Conservation (phyloP, 1,284 basidiomycete genomes). For the Ceratobasidium sp. region DNA sequence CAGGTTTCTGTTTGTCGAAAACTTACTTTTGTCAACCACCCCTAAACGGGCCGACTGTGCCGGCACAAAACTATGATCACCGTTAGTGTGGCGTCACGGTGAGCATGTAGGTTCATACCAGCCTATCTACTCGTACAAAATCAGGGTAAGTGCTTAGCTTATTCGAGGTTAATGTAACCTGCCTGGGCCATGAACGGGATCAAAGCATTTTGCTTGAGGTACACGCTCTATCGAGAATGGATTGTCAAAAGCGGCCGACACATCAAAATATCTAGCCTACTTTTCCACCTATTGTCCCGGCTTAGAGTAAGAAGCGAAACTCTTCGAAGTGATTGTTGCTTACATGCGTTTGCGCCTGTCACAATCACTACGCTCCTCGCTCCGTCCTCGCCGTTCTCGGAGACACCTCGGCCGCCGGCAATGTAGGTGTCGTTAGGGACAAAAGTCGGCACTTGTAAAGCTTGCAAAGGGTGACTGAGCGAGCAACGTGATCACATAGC, state of each 20-base stretch:
- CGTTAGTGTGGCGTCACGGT: not conserved
- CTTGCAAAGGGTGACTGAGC: constrained; percentile 84
- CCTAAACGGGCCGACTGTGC: constrained; percentile 86
- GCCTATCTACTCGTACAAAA: constrained; percentile 71
- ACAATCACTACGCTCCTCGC: constrained; percentile 72
- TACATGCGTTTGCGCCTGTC: constrained; percentile 85
- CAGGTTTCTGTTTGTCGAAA: constrained; percentile 23
- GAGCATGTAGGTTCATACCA: constrained; percentile 65
- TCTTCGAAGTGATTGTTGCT: not conserved
- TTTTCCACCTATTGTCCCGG: constrained; percentile 68
- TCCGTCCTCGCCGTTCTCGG: constrained; percentile 52
- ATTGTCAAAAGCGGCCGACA: constrained; percentile 12
- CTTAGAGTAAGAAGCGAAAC: not conserved
- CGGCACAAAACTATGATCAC: constrained; percentile 81
- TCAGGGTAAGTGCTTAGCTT: not conserved
- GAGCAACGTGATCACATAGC: not conserved
- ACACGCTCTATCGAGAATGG: constrained; percentile 78
- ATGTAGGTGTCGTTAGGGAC: constrained; percentile 82
- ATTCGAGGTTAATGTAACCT: constrained; percentile 50
- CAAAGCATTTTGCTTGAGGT: constrained; percentile 92
- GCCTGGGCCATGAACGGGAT: constrained; percentile 94
- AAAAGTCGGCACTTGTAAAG: constrained; percentile 85
- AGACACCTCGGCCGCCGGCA: constrained; percentile 69
- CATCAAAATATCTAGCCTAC: constrained; percentile 59
- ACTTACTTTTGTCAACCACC: constrained; percentile 87